Evolutionary conservation across 2,329 filamentous ascomycete genomes (phyloP).

Genomic region (Monosporascus sp.): DNA sequence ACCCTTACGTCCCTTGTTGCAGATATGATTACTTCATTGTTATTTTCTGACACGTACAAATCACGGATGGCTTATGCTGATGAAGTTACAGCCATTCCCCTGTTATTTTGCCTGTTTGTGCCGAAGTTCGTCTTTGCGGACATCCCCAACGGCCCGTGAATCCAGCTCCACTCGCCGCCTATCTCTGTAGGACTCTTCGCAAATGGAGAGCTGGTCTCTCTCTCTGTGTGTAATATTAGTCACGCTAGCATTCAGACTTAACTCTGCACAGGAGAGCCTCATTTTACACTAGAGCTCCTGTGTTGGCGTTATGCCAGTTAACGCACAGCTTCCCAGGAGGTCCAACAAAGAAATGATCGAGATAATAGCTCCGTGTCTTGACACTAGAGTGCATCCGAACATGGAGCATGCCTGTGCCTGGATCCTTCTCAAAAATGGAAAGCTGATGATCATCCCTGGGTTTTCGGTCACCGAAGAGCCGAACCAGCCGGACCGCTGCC

Average conservation of each 20-base stretch:
- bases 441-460: slow-evolving; percentile 30
- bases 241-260: no score
- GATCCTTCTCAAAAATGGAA: slow-evolving; percentile 27
- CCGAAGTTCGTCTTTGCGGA: neutral
- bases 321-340: neutral
- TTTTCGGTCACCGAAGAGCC: slow-evolving; percentile 40
- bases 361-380: neutral
- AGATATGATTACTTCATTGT: neutral
- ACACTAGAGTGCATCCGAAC: neutral
- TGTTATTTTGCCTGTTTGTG: neutral
- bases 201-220: no score
- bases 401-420: slow-evolving; percentile 2
- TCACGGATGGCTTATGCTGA: neutral
- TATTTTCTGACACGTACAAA: neutral
- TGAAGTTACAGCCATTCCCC: neutral
- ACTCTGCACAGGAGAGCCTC: neutral
- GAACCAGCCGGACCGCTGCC: slow-evolving; percentile 29
- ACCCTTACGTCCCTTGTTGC: neutral
- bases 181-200: neutral
- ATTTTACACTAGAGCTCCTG: neutral
- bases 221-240: no score
- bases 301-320: neutral
- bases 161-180: neutral
- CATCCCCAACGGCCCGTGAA: neutral
- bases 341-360: neutral